Evolutionary conservation across 2,329 filamentous ascomycete genomes (phyloP), one percentile per base, ranked within the genome.

Genomic region (Aquanectria penicillioides): DNA sequence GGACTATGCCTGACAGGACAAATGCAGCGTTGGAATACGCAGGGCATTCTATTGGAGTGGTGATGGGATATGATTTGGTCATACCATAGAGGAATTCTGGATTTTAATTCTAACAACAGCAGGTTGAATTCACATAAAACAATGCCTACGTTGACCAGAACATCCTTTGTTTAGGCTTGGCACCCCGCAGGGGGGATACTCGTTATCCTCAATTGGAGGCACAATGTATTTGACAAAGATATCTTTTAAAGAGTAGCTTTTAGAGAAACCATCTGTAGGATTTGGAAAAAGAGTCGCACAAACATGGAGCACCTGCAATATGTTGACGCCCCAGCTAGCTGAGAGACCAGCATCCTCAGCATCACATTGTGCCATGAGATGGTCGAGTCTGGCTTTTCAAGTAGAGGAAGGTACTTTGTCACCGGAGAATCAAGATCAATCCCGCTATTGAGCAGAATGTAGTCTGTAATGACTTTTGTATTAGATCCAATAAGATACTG

Each of bases 401-500:
- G 68, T 9, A 64, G 59, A 0, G 76, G 76, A 5, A 81, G 60
- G 28, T 70, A 78, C 26, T 75, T 65, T 0, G 73, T 75, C 4
- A 80, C 63, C 0, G 73, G 64, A 1, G 66, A 62, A 23, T 77
- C 72, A 1, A 76, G 25, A 25, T 77, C 59, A 3, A 79, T 47
- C 0, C 73, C 72, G 13, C 71, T 75, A 36, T 74, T 74, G 2
- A 80, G 49, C 13, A 80, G 44, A 1, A 79, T 18, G 11, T 78
- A 70, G 12, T 73, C 75, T 0, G 78, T 74, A 22, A 80, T 64
- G 0, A 77, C 69, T 15, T 81, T 81, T 0, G 73, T 74, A 6
- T 80, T 64, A 0, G 76, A 80, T 0, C 77, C 79, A 26, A 81
- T 73, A 4, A 80, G 67, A 34, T 79, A 81, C 62, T 80, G 77